Evolutionary conservation across 441 rosid genomes (phyloP).

Genomic region (Populus hybrid): DNA sequence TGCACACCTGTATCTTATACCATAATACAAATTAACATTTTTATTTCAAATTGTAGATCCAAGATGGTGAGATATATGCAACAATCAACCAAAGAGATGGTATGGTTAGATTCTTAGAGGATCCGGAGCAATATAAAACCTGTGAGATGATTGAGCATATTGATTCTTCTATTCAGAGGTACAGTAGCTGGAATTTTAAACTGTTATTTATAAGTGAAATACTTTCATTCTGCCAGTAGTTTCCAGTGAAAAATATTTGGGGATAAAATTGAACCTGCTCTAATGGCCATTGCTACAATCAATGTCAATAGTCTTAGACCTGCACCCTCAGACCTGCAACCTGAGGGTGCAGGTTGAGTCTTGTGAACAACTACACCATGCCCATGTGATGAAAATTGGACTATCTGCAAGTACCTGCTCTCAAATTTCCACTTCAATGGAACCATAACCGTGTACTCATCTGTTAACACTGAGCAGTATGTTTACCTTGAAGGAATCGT

Average conservation of each 20-base stretch:
- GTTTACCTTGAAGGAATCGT: neutral
- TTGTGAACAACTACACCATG: neutral
- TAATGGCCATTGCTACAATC: neutral
- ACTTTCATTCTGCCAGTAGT: neutral
- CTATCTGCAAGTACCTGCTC: neutral
- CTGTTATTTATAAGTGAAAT: neutral
- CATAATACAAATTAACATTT: neutral
- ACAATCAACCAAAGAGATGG: slow-evolving; percentile 96
- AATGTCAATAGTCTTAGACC: neutral
- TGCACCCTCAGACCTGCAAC: neutral
- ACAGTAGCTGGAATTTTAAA: slow-evolving; percentile 4
- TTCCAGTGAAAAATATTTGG: neutral
- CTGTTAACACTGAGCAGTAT: neutral
- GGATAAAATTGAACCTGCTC: neutral
- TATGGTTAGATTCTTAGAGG: slow-evolving; percentile 96
- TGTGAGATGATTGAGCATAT: slow-evolving; percentile 80
- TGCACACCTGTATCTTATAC: neutral
- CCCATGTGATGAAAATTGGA: neutral
- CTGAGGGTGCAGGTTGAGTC: neutral
- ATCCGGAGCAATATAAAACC: slow-evolving; percentile 94
- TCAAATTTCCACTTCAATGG: neutral
- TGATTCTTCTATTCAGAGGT: slow-evolving; percentile 95
- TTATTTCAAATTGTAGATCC: slow-evolving; percentile 53
- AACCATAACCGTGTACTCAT: neutral
- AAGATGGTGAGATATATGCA: slow-evolving; percentile 96